Evolutionary conservation across 2,329 filamentous ascomycete genomes (phyloP), one percentile per base, ranked within the genome.

Genomic region (Fusarium avenaceum): DNA sequence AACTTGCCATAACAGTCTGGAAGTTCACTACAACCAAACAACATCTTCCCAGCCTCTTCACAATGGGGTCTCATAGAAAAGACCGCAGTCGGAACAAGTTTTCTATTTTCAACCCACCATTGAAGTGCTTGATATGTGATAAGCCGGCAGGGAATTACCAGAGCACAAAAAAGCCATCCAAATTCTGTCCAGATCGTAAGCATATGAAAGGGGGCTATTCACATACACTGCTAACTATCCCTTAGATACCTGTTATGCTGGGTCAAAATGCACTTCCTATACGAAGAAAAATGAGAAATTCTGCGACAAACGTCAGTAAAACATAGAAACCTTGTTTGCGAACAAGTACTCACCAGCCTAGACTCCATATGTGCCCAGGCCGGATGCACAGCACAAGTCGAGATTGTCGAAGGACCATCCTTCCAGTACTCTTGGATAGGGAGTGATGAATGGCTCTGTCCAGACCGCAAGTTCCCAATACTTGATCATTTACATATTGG

Each of bases 171-270:
- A 6, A 7, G 4, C 6, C 24, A 19, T 33, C 57, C 5, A 7
- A 50, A 6, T 38, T 50, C 22, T 63, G 60, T 30, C 11, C 11
- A 0, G 24, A 35, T 10, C 60, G 60, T 63, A 17, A 50, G 60
- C 14, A 30, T 1, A n/a, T 2, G 0, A 7, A 14, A 7, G 4
- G 11, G 11, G 6, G 17, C 2, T 19, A 1, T 7, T 11, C 13
- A 19, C 4, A 11, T 10, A 2, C 22, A 3, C 6, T 15, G 6
- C n/a, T 59, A 20, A 59, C 6, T 22, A 15, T 13, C 8, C 2
- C 14, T 11, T 1, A 63, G 60, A 63, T 40, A 32, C 38, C 28
- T 62, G 59, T 2, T 11, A 15, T 19, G 48, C 48, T 8, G 42
- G 42, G 6, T 4, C 33, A 3, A 8, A 6, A 3, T 65, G 62